phyloP scores from a whole-genome alignment of 176 grass and related monocot species.

The Phoenix roebelenii region DNA sequence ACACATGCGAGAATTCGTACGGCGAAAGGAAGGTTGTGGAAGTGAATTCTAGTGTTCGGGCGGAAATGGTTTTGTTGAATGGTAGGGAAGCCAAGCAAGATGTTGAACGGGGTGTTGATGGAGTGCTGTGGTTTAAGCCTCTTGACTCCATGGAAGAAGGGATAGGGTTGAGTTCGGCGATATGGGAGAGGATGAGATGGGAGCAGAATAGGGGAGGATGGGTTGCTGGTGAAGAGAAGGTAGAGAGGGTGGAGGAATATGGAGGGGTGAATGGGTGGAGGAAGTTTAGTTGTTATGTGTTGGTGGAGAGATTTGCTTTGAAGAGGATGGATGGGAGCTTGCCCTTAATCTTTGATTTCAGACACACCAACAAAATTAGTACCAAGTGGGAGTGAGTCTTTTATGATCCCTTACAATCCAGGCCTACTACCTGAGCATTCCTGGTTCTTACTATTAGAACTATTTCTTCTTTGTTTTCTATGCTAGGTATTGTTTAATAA shows the following conservation, averaged over 20 bases:
- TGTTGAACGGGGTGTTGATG: constrained; percentile 10
- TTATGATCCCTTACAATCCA: no score
- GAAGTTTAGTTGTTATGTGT: constrained; percentile 16
- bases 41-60: background rate
- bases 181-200: constrained; percentile 59
- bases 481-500: no score
- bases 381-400: background rate
- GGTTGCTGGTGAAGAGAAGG: constrained; percentile 25
- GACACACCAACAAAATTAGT: constrained; percentile 24
- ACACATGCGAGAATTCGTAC: background rate
- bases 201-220: constrained; percentile 41
- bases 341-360: constrained; percentile 38
- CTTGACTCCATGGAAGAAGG: constrained; percentile 6
- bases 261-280: constrained; percentile 5
- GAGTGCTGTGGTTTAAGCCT: constrained; percentile 46
- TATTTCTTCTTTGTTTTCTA: no score
- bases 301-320: constrained; percentile 56
- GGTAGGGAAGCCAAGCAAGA: constrained; percentile 8
- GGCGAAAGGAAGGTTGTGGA: background rate
- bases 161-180: constrained; percentile 28
- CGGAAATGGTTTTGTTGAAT: constrained; percentile 22
- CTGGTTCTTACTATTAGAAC: no score
- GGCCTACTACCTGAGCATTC: no score
- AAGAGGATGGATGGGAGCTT: constrained; percentile 46
- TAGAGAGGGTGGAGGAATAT: constrained; percentile 16